These are phyloP conservation scores for Austroboletus eburneus DNA, from an alignment of 768 basidiomycete species.

Conservation along the genomic window DNA sequence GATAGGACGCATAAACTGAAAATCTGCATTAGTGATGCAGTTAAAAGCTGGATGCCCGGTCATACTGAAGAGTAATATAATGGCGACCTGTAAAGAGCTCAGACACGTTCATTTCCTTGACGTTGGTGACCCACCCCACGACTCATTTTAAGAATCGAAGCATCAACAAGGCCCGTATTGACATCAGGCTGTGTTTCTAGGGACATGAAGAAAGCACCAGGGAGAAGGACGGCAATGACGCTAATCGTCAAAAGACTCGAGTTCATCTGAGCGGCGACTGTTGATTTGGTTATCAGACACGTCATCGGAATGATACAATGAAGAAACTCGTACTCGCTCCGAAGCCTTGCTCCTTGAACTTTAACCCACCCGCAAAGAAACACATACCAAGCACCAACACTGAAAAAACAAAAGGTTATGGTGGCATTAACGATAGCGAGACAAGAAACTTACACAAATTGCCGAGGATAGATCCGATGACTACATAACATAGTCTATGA, in stretches of 20 bases:
- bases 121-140: conserved; percentile 52
- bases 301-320: neutral
- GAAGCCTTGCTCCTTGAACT: conserved; percentile 77
- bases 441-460: conserved; percentile 52
- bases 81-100: conserved; percentile 50
- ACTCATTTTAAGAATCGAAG: conserved; percentile 67
- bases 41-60: conserved; percentile 1
- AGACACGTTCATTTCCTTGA: conserved; percentile 2
- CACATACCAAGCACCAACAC: conserved; percentile 84
- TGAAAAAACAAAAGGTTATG: no score
- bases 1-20: conserved; percentile 67
- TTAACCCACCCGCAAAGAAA: conserved; percentile 76
- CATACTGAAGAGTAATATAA: conserved; percentile 75
- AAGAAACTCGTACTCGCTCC: conserved; percentile 50
- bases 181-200: conserved; percentile 25
- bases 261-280: conserved; percentile 70
- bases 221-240: conserved; percentile 74
- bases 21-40: neutral
- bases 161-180: conserved; percentile 23
- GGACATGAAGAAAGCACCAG: conserved; percentile 72
- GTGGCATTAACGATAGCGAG: neutral
- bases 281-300: neutral
- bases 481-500: conserved; percentile 34
- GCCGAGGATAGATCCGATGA: conserved; percentile 79
- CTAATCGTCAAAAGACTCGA: conserved; percentile 72